Percentiles rank a stretch among this genome's conserved stretches.
Evolutionary conservation across 192 early-diverging fungal genomes (phyloP).

Genomic region (Coemansia sp.): DNA sequence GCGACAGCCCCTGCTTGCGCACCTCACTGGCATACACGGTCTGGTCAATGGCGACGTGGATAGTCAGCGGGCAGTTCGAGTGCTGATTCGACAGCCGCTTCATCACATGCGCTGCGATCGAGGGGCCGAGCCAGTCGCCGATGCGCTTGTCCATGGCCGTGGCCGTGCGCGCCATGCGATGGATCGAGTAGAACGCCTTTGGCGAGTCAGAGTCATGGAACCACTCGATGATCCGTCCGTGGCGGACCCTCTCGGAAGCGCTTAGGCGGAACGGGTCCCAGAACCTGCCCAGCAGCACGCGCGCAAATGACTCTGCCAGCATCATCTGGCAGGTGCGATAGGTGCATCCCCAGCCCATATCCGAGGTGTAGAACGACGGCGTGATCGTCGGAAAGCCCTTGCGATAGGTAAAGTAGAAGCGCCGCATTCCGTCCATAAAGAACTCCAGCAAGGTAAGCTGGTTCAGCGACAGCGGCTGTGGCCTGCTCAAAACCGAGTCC

Average conservation of each 20-base stretch:
- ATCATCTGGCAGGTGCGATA: constrained; percentile 57
- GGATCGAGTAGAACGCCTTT: constrained; percentile 51
- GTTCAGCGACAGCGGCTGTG: constrained; percentile 47
- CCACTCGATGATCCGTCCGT: constrained; percentile 49
- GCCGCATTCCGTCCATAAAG: constrained; percentile 53
- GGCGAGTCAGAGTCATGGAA: constrained; percentile 44
- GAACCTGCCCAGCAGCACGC: constrained; percentile 46
- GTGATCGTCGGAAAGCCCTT: constrained; percentile 53
- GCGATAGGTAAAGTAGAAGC: constrained; percentile 55
- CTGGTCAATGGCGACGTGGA: constrained; percentile 55
- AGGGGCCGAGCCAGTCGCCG: constrained; percentile 55
- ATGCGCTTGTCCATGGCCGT: constrained; percentile 54
- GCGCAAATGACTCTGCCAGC: constrained; percentile 50
- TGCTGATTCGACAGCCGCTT: constrained; percentile 51
- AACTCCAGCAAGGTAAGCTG: constrained; percentile 54
- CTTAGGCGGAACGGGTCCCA: constrained; percentile 52
- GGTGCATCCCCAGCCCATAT: constrained; percentile 57
- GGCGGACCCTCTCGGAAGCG: constrained; percentile 29
- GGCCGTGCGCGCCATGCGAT: constrained; percentile 52
- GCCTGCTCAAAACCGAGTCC: constrained; percentile 7
- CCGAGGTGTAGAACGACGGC: constrained; percentile 55
- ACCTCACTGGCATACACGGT: constrained; percentile 49
- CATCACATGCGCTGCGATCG: constrained; percentile 54
- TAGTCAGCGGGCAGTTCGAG: constrained; percentile 39
- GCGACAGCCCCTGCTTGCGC: constrained; percentile 37